Base-by-base conservation (phyloP, 331 rosid genomes). In the Ulmus americana region DNA sequence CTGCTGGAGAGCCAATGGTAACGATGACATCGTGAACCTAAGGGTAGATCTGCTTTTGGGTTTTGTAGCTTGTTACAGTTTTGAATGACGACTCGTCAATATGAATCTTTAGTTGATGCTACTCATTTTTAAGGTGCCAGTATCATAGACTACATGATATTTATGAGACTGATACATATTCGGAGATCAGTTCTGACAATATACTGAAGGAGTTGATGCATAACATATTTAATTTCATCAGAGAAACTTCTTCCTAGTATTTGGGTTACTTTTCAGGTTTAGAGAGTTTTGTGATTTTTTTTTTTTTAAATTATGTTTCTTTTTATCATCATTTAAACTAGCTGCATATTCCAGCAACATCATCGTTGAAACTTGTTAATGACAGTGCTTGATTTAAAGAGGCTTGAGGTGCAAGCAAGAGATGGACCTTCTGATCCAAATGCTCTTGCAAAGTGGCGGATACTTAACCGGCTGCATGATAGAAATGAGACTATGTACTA, bases 351-450 rank as follows among this genome's bases (percentile, higher is more conserved):
- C 9, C 8, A 52, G 69, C 7, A 51, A 55, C 67, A 18, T 49
- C 63, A 5, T 58, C 69, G 48, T 66, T 55, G 64, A 40, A 57
- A 73, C 66, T 64, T 58, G 45, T 78, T 65, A 62, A 68, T 70
- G 49, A 54, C 78, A 94, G 99, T 94, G 99, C 81, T 55, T 70
- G 99, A 94, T 79, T 61, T 94, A 79, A 94, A 94, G 86, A 85
- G 87, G 70, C 95, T 94, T 71, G 84, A 94, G 78, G 88, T 79
- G 73, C 91, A 90, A 70, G 99, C 95, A 68, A 90, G 99, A 75
- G 99, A 94, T 76, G 99, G 99, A 63, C 99, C 99, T 53, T 85
- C 86, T 56, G 99, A 94, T 75, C 95, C 99, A 45, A 82, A 94
- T 82, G 91, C 99, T 42, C 78, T 94, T 63, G 97, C 99, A 63